Conservation (phyloP, 495 filamentous ascomycete species). For the Aspergillus carlsbadensis region DNA sequence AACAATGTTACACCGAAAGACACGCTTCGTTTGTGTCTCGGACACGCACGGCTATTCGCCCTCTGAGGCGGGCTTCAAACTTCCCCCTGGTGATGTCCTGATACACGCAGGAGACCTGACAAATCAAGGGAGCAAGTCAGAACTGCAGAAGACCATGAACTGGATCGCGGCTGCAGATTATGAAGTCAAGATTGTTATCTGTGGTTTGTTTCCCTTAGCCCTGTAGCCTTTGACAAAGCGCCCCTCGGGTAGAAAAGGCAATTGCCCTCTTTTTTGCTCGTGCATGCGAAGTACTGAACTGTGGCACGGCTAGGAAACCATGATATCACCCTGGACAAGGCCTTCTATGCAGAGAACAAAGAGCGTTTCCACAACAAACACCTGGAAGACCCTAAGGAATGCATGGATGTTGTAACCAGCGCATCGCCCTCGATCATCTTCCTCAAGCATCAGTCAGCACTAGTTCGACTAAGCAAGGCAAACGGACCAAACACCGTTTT, state of each 20-base stretch:
- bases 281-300: too few species aligned
- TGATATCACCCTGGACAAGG: slow-evolving; percentile 68
- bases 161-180: slow-evolving; percentile 58
- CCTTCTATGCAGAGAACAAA: slow-evolving; percentile 60
- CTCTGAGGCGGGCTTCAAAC: slow-evolving; percentile 47
- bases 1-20: slow-evolving; percentile 40
- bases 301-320: slow-evolving; percentile 65
- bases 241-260: neutral
- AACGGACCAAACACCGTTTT: slow-evolving; percentile 65
- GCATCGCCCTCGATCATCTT: slow-evolving; percentile 59
- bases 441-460: slow-evolving; percentile 60
- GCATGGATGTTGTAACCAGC: slow-evolving; percentile 51
- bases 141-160: slow-evolving; percentile 51
- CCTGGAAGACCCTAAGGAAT: slow-evolving; percentile 56
- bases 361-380: slow-evolving; percentile 57
- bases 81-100: slow-evolving; percentile 58
- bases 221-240: neutral
- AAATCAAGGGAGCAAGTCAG: slow-evolving; percentile 53
- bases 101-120: slow-evolving; percentile 63
- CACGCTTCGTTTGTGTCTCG: slow-evolving; percentile 60
- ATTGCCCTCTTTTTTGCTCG: too few species aligned
- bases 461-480: slow-evolving; percentile 54
- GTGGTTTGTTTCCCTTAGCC: slow-evolving; percentile 40
- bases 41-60: slow-evolving; percentile 61
- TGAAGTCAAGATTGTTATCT: slow-evolving; percentile 58